A percentile compares a stretch with the other conserved stretches of the same genome.
Conservation (phyloP, 192 early-diverging fungal genomes). For the Linnemannia elongata region DNA sequence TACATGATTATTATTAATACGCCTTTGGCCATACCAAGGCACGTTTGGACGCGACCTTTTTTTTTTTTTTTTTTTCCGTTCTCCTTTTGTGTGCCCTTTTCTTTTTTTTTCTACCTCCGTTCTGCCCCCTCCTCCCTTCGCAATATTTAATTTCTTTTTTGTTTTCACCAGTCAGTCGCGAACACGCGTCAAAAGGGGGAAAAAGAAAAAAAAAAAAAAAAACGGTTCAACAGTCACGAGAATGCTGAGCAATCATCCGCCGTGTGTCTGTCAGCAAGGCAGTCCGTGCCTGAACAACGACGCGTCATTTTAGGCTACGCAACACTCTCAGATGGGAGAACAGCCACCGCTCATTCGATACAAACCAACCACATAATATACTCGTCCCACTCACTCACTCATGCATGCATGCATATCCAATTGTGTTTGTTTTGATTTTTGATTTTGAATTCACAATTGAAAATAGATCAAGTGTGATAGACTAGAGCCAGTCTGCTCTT, state of each 20-base stretch:
- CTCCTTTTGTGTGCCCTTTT: no score
- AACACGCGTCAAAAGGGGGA: not conserved
- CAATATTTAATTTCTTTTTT: not conserved
- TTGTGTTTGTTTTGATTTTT: not conserved
- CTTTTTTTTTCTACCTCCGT: no score
- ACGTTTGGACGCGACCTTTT: not conserved
- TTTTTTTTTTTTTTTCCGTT: not conserved
- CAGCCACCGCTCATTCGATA: no score
- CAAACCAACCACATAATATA: no score
- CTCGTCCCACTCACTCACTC: not conserved
- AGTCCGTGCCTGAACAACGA: not conserved
- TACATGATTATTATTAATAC: not conserved
- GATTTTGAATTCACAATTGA: not conserved
- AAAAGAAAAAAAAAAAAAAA: not conserved
- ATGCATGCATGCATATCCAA: not conserved
- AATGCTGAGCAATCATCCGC: not conserved
- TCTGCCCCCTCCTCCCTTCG: not conserved
- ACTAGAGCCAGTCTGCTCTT: slow-evolving; percentile 48
- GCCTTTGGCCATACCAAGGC: not conserved
- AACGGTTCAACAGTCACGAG: not conserved
- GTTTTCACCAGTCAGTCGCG: not conserved
- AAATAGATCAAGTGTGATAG: slow-evolving; percentile 51
- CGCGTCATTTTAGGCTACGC: slow-evolving; percentile 5
- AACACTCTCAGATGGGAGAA: not conserved
- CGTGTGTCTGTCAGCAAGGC: not conserved